Base-by-base conservation (phyloP, 805 yeast genomes). In the Saturnispora gosingensis region DNA sequence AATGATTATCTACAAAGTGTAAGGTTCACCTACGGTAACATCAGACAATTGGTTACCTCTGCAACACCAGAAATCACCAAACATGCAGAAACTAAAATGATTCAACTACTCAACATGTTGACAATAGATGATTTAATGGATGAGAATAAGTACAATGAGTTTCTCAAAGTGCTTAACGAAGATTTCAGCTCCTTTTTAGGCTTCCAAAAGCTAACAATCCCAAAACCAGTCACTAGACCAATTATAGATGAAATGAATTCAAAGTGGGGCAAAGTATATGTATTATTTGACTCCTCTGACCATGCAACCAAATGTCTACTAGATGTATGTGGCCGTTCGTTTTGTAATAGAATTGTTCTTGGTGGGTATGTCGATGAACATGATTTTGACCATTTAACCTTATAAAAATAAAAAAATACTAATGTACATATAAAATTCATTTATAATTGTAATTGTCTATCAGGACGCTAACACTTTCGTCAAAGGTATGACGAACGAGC, bases 191-290 rank as follows among this genome's bases (percentile, higher is more conserved):
- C 70, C 52, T 68, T 68, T 56, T 89, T 88, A 1, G 67, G 63
- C 2, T 77, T 85, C 4, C 67, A 67, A 15, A 71, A 76, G 3
- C 67, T 87, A 1, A 74, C 73, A 51, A 77, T 88, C 16, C 89
- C 93, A 0, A 72, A 75, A 57, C 89, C 82, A 0, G 54, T 63
- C 16, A 59, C 61, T 1, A 72, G 71, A 48, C 50, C 51, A 2
- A 55, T 58, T 15, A 35, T 55, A 13, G 66, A 75, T 62, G 73
- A 78, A 60, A 59, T 74, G 57, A 69, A 73, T 62, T 51, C 83
- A 2, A 87, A 85, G 5, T 73, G 82, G 46, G 96, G 97, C 0
- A 83, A 79, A 55, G 73, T 88, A 0, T 88, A 74, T 63, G 78
- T 86, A 22, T 80, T 83, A 63, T 89, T 85, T 65, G 73, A 71